Base-by-base conservation (phyloP, 2,329 filamentous ascomycete genomes). In the Pseudopyricularia javanii region DNA sequence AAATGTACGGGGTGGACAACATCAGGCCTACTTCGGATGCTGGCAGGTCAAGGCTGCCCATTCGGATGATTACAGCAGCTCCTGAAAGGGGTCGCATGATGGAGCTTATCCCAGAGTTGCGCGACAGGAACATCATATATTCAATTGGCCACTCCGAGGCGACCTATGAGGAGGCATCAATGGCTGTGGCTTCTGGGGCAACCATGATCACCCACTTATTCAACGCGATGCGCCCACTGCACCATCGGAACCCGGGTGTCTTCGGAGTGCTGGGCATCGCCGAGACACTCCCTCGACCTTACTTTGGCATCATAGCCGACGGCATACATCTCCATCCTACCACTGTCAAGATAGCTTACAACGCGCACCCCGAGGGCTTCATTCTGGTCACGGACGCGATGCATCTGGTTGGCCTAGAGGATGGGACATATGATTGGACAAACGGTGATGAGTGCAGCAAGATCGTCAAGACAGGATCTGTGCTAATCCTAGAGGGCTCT, bases 331-430 rank as follows among this genome's bases (percentile, higher is more conserved):
- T 95, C 32, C 90, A 95, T 60, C 87, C 89, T 0, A 91, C 88
- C 1, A 88, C 86, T 0, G 82, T 95, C 68, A 91, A 90, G 66
- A 91, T 95, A 55, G 90, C 91, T 2, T 94, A 85, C 72, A 88
- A 88, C 59, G 84, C 89, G 0, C 88, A 95, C 62, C 89, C 88
- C 0, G 78, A 84, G 4, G 91, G 91, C 1, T 83, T 93, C 61
- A 86, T 95, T 55, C 79, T 96, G 6, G 90, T 96, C 47, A 95
- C 91, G 0, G 91, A 96, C 66, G 90, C 90, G 5, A 95, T 95
- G 88, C 83, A 88, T 59, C 76, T 95, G 15, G 84, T 88, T 20
- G 91, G 91, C 1, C 74, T 94, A 52, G 85, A 86, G 0, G 90
- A 95, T 61, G 91, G 91, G 3, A 76, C 80, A 2, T 95, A 95